These are phyloP conservation scores for Phytopythium oedochilum DNA, from an alignment of 352 stramenopile genomes.

Conservation along the genomic window DNA sequence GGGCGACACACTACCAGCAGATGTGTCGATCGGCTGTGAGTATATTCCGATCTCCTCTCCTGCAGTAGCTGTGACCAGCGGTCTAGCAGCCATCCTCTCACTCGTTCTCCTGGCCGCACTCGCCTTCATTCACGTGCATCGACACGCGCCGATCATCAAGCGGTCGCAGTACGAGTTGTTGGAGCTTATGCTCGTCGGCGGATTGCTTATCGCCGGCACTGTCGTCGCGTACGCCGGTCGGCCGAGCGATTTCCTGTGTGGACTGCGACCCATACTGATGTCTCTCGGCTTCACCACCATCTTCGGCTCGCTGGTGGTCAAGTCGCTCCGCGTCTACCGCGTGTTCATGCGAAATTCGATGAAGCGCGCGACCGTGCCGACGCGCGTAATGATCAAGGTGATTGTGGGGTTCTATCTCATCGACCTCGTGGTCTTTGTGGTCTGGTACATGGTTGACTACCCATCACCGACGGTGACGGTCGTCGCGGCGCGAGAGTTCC, in stretches of 20 bases:
- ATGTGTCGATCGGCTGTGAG: slow-evolving; percentile 27
- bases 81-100: slow-evolving; percentile 10
- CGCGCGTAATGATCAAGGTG: slow-evolving; percentile 31
- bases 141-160: slow-evolving; percentile 35
- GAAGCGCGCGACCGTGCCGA: slow-evolving; percentile 34
- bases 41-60: slow-evolving; percentile 24
- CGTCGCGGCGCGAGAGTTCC: slow-evolving; percentile 17
- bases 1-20: slow-evolving; percentile 11
- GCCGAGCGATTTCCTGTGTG: slow-evolving; percentile 22
- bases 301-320: slow-evolving; percentile 40
- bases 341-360: slow-evolving; percentile 40
- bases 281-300: slow-evolving; percentile 39
- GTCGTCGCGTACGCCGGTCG: slow-evolving; percentile 24
- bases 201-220: slow-evolving; percentile 25
- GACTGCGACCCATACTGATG: slow-evolving; percentile 23
- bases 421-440: slow-evolving; percentile 34
- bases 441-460: slow-evolving; percentile 29
- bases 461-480: slow-evolving; percentile 20
- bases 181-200: slow-evolving; percentile 32
- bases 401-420: slow-evolving; percentile 25
- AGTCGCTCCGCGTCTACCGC: slow-evolving; percentile 51
- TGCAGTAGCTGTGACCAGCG: slow-evolving; percentile 9
- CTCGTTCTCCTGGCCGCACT: slow-evolving; percentile 10
- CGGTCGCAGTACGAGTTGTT: slow-evolving; percentile 44
- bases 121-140: slow-evolving; percentile 19